A percentile compares a stretch with the other conserved stretches of the same genome.
These are phyloP conservation scores for Echinosphaeria canescens DNA, from an alignment of 2,329 filamentous ascomycete genomes.

Conservation along the genomic window DNA sequence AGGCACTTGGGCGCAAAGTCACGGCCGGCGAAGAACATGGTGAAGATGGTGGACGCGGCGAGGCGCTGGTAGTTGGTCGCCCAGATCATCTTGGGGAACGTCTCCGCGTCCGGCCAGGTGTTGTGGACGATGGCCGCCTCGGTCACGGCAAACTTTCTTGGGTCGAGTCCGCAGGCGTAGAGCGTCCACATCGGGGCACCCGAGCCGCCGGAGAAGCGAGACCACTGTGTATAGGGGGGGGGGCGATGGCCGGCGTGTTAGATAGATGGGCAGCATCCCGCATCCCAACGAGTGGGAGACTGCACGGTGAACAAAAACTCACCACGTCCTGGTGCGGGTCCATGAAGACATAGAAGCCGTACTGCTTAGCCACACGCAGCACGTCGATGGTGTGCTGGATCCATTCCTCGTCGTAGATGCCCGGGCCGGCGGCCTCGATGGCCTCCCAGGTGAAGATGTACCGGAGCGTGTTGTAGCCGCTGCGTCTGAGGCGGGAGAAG, in stretches of 20 bases:
- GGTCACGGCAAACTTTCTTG: slow-evolving; percentile 62
- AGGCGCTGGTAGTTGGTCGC: slow-evolving; percentile 88
- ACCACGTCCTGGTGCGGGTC: slow-evolving; percentile 96
- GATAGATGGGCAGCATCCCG: too few species aligned
- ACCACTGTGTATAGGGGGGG: slow-evolving; percentile 74
- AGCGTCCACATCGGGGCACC: slow-evolving; percentile 96
- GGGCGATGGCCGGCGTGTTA: too few species aligned
- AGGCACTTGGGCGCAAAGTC: slow-evolving; percentile 94
- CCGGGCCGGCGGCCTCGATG: slow-evolving; percentile 82
- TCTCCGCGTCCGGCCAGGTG: slow-evolving; percentile 63
- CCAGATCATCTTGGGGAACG: slow-evolving; percentile 98
- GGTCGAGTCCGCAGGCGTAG: slow-evolving; percentile 83
- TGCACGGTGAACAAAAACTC: too few species aligned
- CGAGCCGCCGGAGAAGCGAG: slow-evolving; percentile 79
- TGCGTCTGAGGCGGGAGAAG: slow-evolving; percentile 67
- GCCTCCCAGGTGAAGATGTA: slow-evolving; percentile 99
- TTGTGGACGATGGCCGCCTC: slow-evolving; percentile 93
- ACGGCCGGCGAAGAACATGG: slow-evolving; percentile 74
- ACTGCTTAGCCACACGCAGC: slow-evolving; percentile 63
- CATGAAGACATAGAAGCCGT: slow-evolving; percentile 95
- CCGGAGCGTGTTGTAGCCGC: slow-evolving; percentile 89
- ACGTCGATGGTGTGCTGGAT: slow-evolving; percentile 79
- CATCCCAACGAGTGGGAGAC: too few species aligned
- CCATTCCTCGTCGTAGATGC: slow-evolving; percentile 84
- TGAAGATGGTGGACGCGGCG: slow-evolving; percentile 79